phyloP scores from a whole-genome alignment of 768 basidiomycete species.

The Pisolithus marmoratus region DNA sequence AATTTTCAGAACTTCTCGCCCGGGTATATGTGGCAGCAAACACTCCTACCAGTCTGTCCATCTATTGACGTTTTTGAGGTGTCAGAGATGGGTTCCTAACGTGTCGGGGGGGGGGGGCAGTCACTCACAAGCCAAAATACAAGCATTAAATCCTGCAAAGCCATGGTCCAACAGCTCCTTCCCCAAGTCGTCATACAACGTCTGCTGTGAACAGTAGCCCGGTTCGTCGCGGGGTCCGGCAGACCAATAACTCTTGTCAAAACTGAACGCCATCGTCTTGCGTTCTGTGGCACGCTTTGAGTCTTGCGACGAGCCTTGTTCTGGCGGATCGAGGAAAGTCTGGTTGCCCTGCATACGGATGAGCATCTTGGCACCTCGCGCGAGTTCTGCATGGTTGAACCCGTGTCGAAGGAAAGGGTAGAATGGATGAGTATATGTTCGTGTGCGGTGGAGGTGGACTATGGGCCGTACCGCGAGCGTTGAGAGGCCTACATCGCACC shows the following conservation, averaged over 20 bases:
- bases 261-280: constrained; percentile 86
- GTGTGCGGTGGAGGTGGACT: constrained; percentile 2
- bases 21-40: constrained; percentile 1
- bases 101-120: background rate
- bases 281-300: constrained; percentile 83
- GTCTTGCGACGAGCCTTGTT: constrained; percentile 60
- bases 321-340: constrained; percentile 89
- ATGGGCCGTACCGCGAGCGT: constrained; percentile 73
- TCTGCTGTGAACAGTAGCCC: constrained; percentile 89
- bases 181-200: constrained; percentile 89
- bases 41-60: constrained; percentile 78
- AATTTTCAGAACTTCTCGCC: constrained; percentile 3
- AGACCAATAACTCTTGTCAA: constrained; percentile 98
- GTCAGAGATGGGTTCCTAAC: constrained; percentile 1
- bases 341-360: constrained; percentile 94
- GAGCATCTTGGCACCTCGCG: constrained; percentile 88
- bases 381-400: constrained; percentile 57
- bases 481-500: constrained; percentile 94
- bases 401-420: background rate
- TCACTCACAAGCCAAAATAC: constrained; percentile 94
- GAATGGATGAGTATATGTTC: background rate
- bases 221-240: constrained; percentile 87
- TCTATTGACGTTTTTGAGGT: constrained; percentile 27
- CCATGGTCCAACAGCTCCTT: constrained; percentile 93
- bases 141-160: constrained; percentile 95